phyloP scores from a whole-genome alignment of 129 eudicot species.

The Lactuca saligna region DNA sequence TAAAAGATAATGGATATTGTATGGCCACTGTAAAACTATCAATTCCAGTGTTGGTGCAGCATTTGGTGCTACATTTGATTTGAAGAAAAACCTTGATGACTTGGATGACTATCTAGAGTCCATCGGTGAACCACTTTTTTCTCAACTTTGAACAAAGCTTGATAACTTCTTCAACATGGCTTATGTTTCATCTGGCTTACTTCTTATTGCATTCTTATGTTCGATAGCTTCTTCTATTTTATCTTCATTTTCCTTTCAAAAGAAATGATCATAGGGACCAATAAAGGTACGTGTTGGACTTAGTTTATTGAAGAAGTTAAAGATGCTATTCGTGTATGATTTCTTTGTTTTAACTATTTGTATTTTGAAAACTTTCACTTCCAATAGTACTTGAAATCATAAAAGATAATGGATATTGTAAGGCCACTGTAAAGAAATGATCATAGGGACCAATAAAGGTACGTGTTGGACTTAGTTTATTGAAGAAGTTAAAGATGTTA shows the following conservation, averaged over 20 bases:
- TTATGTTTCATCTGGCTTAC: conserved; percentile 37
- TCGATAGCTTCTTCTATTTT: conserved; percentile 30
- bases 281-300: neutral
- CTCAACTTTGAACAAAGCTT: conserved; percentile 31
- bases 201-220: conserved; percentile 37
- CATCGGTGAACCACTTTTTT: neutral
- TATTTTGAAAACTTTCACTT: neutral
- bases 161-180: conserved; percentile 42
- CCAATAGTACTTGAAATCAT: no score
- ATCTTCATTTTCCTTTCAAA: conserved; percentile 28
- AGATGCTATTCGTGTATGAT: neutral
- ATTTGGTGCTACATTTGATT: conserved; percentile 34
- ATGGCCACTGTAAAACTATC: no score
- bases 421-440: neutral
- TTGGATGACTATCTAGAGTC: conserved; percentile 15
- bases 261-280: conserved; percentile 12
- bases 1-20: no score
- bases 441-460: neutral
- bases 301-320: neutral
- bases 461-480: neutral
- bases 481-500: neutral
- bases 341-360: neutral
- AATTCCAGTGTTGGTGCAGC: conserved; percentile 47
- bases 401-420: no score
- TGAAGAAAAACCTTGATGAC: conserved; percentile 32